phyloP scores from a whole-genome alignment of 306 rosid genomes.

The Rosa rugosa region DNA sequence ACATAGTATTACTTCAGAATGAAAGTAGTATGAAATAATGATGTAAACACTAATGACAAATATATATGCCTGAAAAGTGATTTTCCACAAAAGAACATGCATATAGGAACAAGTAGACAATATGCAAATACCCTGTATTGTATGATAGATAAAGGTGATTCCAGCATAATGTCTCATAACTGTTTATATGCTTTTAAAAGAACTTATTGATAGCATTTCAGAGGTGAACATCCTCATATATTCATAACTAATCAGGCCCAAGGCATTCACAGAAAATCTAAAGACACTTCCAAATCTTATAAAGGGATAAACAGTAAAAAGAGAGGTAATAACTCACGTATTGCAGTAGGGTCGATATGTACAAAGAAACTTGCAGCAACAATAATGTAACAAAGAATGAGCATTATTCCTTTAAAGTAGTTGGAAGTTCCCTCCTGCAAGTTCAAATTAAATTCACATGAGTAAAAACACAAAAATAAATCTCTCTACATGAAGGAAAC shows the following conservation, averaged over 20 bases:
- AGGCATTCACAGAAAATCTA: not conserved
- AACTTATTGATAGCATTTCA: not conserved
- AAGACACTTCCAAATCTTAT: not conserved
- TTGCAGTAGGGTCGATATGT: constrained; percentile 54
- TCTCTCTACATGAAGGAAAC: not conserved
- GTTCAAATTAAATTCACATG: not conserved
- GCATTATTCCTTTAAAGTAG: constrained; percentile 87
- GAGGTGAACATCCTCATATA: not conserved
- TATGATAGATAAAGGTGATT: not conserved
- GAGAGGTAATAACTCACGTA: constrained; percentile 33
- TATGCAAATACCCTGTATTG: not conserved
- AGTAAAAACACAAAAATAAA: not conserved
- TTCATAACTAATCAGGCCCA: not conserved
- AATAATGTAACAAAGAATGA: constrained; percentile 75
- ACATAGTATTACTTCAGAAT: no score
- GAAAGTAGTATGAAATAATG: not conserved
- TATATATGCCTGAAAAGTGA: not conserved
- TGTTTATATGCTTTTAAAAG: not conserved
- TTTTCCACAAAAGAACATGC: not conserved
- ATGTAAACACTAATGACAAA: not conserved
- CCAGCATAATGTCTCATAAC: not conserved
- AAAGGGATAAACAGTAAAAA: not conserved
- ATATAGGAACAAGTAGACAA: not conserved
- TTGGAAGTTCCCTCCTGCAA: constrained; percentile 90
- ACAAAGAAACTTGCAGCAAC: constrained; percentile 88